Evolutionary conservation across 2,329 filamentous ascomycete species (phyloP).

Genomic region (Thielaviopsis musarum): DNA sequence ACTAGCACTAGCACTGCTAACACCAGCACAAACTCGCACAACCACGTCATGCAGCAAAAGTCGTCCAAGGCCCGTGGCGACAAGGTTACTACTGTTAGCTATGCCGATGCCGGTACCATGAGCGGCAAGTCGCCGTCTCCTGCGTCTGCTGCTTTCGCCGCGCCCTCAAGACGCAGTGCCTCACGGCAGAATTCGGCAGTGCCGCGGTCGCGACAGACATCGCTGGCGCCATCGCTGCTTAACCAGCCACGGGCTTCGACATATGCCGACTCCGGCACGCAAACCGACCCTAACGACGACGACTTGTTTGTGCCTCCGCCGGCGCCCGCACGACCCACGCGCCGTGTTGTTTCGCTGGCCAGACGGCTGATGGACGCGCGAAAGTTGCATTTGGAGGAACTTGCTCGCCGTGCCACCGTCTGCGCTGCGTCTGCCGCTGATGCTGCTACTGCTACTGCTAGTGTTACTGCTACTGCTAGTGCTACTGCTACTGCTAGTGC

Average conservation of each 20-base stretch:
- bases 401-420: slow-evolving; percentile 17
- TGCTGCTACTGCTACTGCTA: slow-evolving; percentile 13
- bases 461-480: slow-evolving; percentile 10
- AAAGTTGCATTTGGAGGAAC: slow-evolving; percentile 19
- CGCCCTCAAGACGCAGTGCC: slow-evolving; percentile 16
- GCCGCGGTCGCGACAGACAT: slow-evolving; percentile 17
- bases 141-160: slow-evolving; percentile 19
- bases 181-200: slow-evolving; percentile 25
- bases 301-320: slow-evolving; percentile 32
- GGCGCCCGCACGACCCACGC: slow-evolving; percentile 24
- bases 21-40: not conserved
- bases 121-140: slow-evolving; percentile 38
- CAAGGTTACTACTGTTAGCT: slow-evolving; percentile 22
- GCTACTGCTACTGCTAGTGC: not conserved
- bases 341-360: slow-evolving; percentile 35
- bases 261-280: slow-evolving; percentile 34
- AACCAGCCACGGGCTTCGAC: slow-evolving; percentile 12
- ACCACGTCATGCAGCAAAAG: not conserved
- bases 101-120: slow-evolving; percentile 36
- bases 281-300: slow-evolving; percentile 37
- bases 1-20: no score
- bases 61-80: slow-evolving; percentile 18
- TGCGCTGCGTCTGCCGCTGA: not conserved
- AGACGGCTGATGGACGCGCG: slow-evolving; percentile 34
- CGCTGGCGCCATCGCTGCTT: not conserved